Percentiles rank a stretch among this genome's conserved stretches.
Evolutionary conservation across 148 eudicot genomes (phyloP).

Genomic region (Rhododendron ferrugineum): DNA sequence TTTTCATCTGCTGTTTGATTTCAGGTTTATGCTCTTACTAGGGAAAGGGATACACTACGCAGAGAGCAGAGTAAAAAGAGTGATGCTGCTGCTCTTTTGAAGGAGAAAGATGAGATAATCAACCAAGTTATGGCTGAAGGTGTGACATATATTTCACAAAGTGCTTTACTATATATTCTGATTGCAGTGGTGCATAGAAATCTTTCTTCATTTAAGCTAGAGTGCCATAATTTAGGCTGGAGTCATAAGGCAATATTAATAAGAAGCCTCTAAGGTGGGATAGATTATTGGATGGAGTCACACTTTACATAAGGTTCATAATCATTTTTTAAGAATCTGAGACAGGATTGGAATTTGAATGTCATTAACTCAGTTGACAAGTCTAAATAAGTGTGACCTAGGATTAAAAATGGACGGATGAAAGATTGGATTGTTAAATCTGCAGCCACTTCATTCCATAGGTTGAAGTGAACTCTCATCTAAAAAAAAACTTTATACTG

Average conservation of each 20-base stretch:
- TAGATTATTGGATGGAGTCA: background rate
- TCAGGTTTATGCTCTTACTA: conserved; percentile 91
- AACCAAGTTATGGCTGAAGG: conserved; percentile 99
- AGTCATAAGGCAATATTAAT: background rate
- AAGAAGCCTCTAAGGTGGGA: conserved; percentile 2
- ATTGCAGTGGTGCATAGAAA: background rate
- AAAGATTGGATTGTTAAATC: background rate
- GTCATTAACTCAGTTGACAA: no score
- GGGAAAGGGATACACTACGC: conserved; percentile 94
- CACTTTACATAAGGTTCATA: background rate
- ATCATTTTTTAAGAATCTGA: background rate
- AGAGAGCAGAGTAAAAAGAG: conserved; percentile 91
- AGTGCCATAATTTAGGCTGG: background rate
- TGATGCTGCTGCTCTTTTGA: conserved; percentile 96
- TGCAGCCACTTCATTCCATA: background rate
- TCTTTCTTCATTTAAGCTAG: background rate
- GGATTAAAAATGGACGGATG: background rate
- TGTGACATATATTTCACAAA: conserved; percentile 27
- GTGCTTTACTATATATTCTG: background rate
- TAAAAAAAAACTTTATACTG: background rate
- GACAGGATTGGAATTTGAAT: background rate
- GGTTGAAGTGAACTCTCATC: background rate
- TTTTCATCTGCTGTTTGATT: background rate
- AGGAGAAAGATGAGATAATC: conserved; percentile 98
- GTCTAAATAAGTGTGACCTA: background rate